These are phyloP conservation scores for Strobilomyces confusus DNA, from an alignment of 768 basidiomycete genomes.

Conservation along the genomic window DNA sequence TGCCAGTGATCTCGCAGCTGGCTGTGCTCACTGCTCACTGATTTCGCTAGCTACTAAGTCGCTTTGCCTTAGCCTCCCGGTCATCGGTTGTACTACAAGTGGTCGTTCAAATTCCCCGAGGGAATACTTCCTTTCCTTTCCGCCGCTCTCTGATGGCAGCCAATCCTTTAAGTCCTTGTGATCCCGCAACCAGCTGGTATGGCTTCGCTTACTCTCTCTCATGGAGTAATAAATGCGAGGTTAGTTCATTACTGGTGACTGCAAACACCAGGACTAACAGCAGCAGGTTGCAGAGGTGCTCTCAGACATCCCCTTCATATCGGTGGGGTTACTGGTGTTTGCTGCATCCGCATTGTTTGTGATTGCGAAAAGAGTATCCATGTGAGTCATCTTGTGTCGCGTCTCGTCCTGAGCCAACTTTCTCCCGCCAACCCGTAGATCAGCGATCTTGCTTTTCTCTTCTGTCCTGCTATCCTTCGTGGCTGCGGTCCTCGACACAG, in stretches of 20 bases:
- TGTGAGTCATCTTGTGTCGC: constrained; percentile 36
- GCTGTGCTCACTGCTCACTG: constrained; percentile 3
- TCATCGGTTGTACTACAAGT: background rate
- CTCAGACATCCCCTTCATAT: constrained; percentile 63
- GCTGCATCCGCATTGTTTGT: constrained; percentile 57
- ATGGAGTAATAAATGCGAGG: constrained; percentile 42
- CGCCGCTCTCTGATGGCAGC: constrained; percentile 17
- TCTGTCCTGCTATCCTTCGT: constrained; percentile 59
- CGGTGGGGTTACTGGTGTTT: constrained; percentile 61
- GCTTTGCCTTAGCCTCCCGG: background rate
- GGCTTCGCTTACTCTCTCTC: constrained; percentile 29
- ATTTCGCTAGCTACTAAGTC: background rate
- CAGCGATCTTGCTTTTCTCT: constrained; percentile 48
- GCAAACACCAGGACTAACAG: constrained; percentile 4
- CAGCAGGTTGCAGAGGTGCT: constrained; percentile 53
- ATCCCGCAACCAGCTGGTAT: constrained; percentile 15
- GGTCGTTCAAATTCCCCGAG: constrained; percentile 5
- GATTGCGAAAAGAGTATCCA: constrained; percentile 45
- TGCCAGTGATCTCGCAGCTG: constrained; percentile 7
- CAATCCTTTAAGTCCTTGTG: constrained; percentile 12
- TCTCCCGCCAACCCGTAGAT: constrained; percentile 27
- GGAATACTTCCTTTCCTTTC: constrained; percentile 14
- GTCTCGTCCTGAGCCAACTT: background rate
- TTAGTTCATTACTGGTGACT: constrained; percentile 29
- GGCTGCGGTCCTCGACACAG: constrained; percentile 60